phyloP scores from a whole-genome alignment of 345 rosid species.

The Excoecaria agallocha region DNA sequence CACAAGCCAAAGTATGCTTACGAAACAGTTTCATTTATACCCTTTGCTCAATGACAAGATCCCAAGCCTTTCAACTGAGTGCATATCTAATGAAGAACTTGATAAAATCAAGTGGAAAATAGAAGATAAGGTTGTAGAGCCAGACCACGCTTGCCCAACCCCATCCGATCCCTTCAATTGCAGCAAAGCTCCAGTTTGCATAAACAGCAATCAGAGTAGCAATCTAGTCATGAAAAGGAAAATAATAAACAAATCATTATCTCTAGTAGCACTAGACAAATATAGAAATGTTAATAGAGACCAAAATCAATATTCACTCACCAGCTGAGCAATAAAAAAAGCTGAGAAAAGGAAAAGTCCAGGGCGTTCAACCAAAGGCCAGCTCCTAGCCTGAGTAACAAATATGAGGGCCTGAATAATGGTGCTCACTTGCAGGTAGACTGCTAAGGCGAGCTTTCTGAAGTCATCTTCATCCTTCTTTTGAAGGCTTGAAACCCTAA shows the following conservation, averaged over 20 bases:
- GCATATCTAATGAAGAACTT: too few species aligned
- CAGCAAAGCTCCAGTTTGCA: too few species aligned
- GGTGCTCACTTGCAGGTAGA: constrained; percentile 62
- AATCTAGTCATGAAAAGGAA: too few species aligned
- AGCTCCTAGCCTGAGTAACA: constrained; percentile 55
- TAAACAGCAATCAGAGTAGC: too few species aligned
- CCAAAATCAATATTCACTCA: constrained; percentile 18
- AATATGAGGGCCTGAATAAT: constrained; percentile 68
- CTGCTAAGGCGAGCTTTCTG: constrained; percentile 53
- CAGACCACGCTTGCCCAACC: too few species aligned
- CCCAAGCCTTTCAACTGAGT: too few species aligned
- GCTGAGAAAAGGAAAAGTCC: constrained; percentile 45
- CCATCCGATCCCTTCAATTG: too few species aligned
- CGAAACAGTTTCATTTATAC: not conserved
- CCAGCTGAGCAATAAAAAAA: constrained; percentile 52
- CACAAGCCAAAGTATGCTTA: not conserved
- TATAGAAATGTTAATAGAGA: not conserved
- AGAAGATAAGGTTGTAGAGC: too few species aligned
- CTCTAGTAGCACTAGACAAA: not conserved
- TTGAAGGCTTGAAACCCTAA: constrained; percentile 55
- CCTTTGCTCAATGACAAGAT: too few species aligned
- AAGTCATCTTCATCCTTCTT: too few species aligned
- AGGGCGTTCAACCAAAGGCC: constrained; percentile 58
- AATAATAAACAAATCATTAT: constrained; percentile 14
- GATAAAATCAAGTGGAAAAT: too few species aligned